Evolutionary conservation across 1,284 basidiomycete genomes (phyloP), one percentile per base, ranked within the genome.

Genomic region (Trametes versicolor): DNA sequence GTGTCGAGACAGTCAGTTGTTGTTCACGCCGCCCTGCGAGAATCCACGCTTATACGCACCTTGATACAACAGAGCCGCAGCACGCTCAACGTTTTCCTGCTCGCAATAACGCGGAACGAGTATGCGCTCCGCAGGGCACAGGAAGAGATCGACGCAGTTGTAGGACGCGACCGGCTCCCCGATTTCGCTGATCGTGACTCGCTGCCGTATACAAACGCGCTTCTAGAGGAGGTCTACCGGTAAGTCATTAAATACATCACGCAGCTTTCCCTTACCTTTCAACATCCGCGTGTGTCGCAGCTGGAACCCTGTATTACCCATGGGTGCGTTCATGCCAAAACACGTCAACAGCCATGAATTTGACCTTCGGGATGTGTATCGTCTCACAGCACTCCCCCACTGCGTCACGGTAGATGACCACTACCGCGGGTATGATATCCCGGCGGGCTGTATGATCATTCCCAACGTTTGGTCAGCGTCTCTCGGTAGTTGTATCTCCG

Each of bases 181-280:
- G 66, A 65, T 13, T 66, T 71, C 27, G n/a, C 15, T 2, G 71
- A 72, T 41, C 63, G 67, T 23, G 55, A 53, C 4, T 64, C 63
- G 10, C n/a, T 71, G 34, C 70, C 66, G 25, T 72, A 87, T 75
- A 76, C 84, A 37, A 79, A 82, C 47, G 80, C 78, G 60, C 71
- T 85, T 7, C 58, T 85, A 34, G 83, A 83, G 64, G 85, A 87
- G 72, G 75, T 81, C 10, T 77, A 82, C 57, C 78, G 85, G 81
- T 84, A 23, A 25, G 62, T 8, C 15, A 2, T 43, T 43, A n/a
- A 4, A 43, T 17, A 4, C 4, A 3, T 4, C 6, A 43, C 19
- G 41, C 3, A 43, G 19, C 17, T n/a, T 32, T 32, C 3, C 29
- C 29, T 32, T 32, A 32, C 29, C 17, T 19, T n/a, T n/a, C n/a